A percentile compares a stretch with the other conserved stretches of the same genome.
Evolutionary conservation across 805 yeast species (phyloP).

Genomic region (Candida tallmaniae): DNA sequence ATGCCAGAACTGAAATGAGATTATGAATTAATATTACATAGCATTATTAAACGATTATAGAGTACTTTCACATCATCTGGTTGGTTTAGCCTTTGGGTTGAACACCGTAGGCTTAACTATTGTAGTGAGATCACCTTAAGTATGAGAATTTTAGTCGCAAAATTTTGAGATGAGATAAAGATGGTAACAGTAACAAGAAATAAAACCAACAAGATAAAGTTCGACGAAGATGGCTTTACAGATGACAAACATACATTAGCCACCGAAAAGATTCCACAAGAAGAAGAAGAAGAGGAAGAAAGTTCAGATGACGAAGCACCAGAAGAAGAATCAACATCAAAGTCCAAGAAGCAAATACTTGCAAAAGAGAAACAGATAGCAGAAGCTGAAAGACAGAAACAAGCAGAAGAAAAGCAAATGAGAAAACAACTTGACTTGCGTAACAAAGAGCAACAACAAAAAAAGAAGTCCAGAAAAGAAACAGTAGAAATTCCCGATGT

Average conservation of each 20-base stretch:
- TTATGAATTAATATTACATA: no score
- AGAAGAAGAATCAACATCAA: conserved; percentile 37
- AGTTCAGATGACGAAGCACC: conserved; percentile 29
- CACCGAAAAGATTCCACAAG: not conserved
- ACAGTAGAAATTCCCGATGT: conserved; percentile 32
- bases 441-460: conserved; percentile 33
- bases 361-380: conserved; percentile 21
- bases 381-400: conserved; percentile 20
- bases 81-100: no score
- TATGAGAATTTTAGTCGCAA: no score
- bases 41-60: no score
- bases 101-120: no score
- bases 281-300: conserved; percentile 6
- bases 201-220: conserved; percentile 9
- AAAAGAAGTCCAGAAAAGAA: conserved; percentile 16
- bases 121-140: no score
- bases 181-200: conserved; percentile 11
- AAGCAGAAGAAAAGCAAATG: conserved; percentile 27
- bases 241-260: no score
- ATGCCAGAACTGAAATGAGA: no score
- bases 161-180: conserved; percentile 1
- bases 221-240: conserved; percentile 7
- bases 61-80: no score
- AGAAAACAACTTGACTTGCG: conserved; percentile 31
- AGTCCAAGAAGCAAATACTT: conserved; percentile 22